Evolutionary conservation across 805 yeast species (phyloP).

Genomic region (Candida sanyiensis): DNA sequence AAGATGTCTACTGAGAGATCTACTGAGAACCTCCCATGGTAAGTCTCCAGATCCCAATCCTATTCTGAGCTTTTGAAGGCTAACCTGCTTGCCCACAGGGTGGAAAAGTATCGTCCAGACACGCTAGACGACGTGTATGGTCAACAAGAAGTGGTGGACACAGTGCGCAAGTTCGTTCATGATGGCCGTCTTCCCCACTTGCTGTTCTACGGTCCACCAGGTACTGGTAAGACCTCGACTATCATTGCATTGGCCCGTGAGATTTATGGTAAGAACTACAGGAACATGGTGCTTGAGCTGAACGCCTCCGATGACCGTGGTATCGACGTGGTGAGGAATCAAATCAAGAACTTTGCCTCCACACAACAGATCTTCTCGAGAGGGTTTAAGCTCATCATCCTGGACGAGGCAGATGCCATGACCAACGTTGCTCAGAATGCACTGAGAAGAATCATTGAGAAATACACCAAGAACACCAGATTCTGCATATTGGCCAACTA

Average conservation of each 20-base stretch:
- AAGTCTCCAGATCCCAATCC: slow-evolving; percentile 2
- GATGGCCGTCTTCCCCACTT: slow-evolving; percentile 86
- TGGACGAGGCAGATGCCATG: slow-evolving; percentile 97
- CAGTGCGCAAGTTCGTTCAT: slow-evolving; percentile 78
- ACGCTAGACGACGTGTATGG: slow-evolving; percentile 86
- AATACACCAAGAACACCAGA: slow-evolving; percentile 89
- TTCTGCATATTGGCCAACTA: slow-evolving; percentile 95
- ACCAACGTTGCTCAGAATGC: slow-evolving; percentile 84
- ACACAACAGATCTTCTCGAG: slow-evolving; percentile 87
- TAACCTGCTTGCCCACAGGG: slow-evolving; percentile 42
- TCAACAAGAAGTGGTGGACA: slow-evolving; percentile 77
- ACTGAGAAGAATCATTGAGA: slow-evolving; percentile 73
- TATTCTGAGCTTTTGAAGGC: not conserved
- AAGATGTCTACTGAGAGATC: slow-evolving; percentile 23
- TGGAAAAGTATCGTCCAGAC: slow-evolving; percentile 90
- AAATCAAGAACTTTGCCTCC: slow-evolving; percentile 92
- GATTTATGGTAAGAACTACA: slow-evolving; percentile 75
- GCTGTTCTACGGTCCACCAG: slow-evolving; percentile 93
- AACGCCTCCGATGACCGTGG: slow-evolving; percentile 98
- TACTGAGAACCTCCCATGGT: slow-evolving; percentile 27
- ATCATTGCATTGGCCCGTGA: slow-evolving; percentile 83
- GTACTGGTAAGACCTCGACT: slow-evolving; percentile 89
- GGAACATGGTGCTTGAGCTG: slow-evolving; percentile 87
- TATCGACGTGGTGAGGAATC: slow-evolving; percentile 95
- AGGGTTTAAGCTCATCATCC: slow-evolving; percentile 84